Percentiles rank a stretch among this genome's conserved stretches.
These are phyloP conservation scores for Ceratorhiza oryzae-sativae DNA, from an alignment of 1,284 basidiomycete species.

Conservation along the genomic window DNA sequence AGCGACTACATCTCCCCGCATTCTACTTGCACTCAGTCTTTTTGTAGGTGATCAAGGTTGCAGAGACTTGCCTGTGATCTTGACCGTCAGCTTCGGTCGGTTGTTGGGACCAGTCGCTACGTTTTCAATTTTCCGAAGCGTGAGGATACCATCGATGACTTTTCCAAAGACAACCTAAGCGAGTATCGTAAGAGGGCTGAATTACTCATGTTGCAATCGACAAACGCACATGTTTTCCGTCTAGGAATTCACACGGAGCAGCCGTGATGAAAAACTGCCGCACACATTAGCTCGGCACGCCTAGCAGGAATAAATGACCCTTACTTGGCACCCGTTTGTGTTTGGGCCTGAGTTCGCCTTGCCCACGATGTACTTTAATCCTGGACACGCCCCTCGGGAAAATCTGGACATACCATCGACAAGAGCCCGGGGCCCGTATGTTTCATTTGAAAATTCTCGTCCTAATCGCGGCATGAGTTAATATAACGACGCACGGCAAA, in stretches of 20 bases:
- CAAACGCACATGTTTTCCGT: constrained; percentile 77
- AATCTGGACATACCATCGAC: constrained; percentile 70
- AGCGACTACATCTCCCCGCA: constrained; percentile 58
- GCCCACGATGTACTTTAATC: constrained; percentile 8
- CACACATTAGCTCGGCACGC: not conserved
- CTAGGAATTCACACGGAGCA: constrained; percentile 90
- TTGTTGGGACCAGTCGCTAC: constrained; percentile 90
- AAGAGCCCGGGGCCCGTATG: constrained; percentile 84
- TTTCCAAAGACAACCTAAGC: constrained; percentile 79
- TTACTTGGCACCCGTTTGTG: constrained; percentile 90
- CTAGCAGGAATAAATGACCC: constrained; percentile 41
- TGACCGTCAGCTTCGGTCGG: constrained; percentile 82
- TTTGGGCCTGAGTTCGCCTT: constrained; percentile 92
- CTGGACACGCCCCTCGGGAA: not conserved
- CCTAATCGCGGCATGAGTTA: constrained; percentile 55
- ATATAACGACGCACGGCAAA: not conserved
- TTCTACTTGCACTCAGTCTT: constrained; percentile 46
- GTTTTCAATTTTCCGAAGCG: constrained; percentile 92
- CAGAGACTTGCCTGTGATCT: constrained; percentile 69
- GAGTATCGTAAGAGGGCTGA: not conserved
- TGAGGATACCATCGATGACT: constrained; percentile 88
- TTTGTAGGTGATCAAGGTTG: not conserved
- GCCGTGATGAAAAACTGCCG: constrained; percentile 96
- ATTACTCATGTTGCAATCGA: not conserved
- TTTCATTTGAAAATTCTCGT: constrained; percentile 94